phyloP scores from a whole-genome alignment of 345 rosid species.

The Toxicodendron radicans region DNA sequence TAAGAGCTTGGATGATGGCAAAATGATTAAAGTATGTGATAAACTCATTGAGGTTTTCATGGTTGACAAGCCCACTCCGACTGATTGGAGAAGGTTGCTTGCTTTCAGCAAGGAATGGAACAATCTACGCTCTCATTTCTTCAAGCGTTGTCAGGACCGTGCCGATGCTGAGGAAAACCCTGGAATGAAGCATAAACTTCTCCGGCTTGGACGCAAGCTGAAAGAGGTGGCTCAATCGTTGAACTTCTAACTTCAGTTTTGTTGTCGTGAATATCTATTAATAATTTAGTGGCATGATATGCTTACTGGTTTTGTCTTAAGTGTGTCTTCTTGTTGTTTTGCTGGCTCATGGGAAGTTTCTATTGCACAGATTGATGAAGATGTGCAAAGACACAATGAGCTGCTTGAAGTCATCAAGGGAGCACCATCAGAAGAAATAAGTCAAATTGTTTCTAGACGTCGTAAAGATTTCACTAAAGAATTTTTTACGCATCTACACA shows the following conservation, averaged over 20 bases:
- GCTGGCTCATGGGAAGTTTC: slow-evolving; percentile 9
- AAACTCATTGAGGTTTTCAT: slow-evolving; percentile 85
- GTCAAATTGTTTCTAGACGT: slow-evolving; percentile 66
- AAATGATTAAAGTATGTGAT: slow-evolving; percentile 65
- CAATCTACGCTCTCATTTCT: slow-evolving; percentile 72
- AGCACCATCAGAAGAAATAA: slow-evolving; percentile 58
- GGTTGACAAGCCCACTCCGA: slow-evolving; percentile 80
- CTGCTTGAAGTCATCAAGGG: slow-evolving; percentile 65
- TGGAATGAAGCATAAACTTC: slow-evolving; percentile 70
- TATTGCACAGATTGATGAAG: slow-evolving; percentile 69
- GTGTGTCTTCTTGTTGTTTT: not conserved
- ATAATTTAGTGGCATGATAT: not conserved
- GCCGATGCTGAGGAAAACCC: slow-evolving; percentile 65
- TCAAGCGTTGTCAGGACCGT: slow-evolving; percentile 59
- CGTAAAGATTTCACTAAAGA: slow-evolving; percentile 92
- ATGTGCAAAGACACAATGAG: slow-evolving; percentile 79
- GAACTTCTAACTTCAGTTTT: not conserved
- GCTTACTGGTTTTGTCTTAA: not conserved
- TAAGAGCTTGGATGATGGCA: slow-evolving; percentile 29
- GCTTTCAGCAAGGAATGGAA: slow-evolving; percentile 89
- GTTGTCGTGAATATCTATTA: not conserved
- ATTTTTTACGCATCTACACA: slow-evolving; percentile 74
- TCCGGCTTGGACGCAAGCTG: slow-evolving; percentile 73
- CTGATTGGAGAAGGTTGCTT: slow-evolving; percentile 82
- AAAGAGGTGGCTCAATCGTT: slow-evolving; percentile 54